These are phyloP conservation scores for Phascolomyces articulosus DNA, from an alignment of 371 early-diverging fungal species.

Conservation along the genomic window DNA sequence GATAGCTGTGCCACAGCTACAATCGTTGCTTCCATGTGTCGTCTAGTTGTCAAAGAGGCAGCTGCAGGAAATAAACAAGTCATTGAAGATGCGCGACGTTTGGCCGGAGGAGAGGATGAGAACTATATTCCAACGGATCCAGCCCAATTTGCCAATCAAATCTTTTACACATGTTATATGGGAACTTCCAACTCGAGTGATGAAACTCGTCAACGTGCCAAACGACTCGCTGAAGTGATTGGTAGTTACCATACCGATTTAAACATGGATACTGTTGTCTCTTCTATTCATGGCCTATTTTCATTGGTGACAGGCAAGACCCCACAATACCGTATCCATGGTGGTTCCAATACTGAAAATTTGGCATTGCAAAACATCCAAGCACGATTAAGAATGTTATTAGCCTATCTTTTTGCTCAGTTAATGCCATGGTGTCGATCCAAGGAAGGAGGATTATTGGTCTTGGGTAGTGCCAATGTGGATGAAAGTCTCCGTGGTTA, in stretches of 20 bases:
- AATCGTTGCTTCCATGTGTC: conserved; percentile 95
- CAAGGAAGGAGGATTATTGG: conserved; percentile 78
- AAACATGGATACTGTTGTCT: conserved; percentile 86
- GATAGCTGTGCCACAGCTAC: conserved; percentile 95
- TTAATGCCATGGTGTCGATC: conserved; percentile 90
- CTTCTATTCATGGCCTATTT: conserved; percentile 79
- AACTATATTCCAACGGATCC: conserved; percentile 80
- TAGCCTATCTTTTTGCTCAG: conserved; percentile 95
- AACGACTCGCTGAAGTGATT: conserved; percentile 77
- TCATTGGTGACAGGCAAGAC: conserved; percentile 74
- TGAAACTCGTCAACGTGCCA: conserved; percentile 87
- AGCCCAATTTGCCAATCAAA: conserved; percentile 78
- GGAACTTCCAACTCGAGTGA: conserved; percentile 87
- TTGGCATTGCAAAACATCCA: conserved; percentile 97
- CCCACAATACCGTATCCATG: conserved; percentile 84
- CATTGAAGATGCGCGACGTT: conserved; percentile 73
- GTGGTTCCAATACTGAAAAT: conserved; percentile 88
- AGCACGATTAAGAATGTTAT: conserved; percentile 94
- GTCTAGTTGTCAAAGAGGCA: conserved; percentile 77
- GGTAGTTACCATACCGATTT: conserved; percentile 91
- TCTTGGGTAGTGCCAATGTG: conserved; percentile 95
- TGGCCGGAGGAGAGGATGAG: conserved; percentile 59
- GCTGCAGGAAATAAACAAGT: conserved; percentile 69
- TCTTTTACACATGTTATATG: conserved; percentile 97
- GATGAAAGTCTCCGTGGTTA: conserved; percentile 97